Evolutionary conservation across 192 early-diverging fungal genomes (phyloP), one percentile per base, ranked within the genome.

Genomic region (Coemansia sp.): DNA sequence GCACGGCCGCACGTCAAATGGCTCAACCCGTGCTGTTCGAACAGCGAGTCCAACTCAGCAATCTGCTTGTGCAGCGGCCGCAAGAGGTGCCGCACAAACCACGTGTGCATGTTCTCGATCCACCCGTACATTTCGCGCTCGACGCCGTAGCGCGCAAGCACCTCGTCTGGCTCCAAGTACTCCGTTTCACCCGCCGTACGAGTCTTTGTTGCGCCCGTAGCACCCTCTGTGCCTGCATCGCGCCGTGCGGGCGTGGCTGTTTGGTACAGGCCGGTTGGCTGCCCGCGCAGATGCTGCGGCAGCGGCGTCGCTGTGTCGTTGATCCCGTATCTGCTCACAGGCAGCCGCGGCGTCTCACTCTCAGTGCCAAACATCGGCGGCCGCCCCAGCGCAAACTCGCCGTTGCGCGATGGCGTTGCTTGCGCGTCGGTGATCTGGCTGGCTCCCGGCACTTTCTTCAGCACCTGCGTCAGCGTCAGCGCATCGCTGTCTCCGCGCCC

Each of bases 41-140:
- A 73, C 27, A 75, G 56, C 9, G 47, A 57, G 27, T 83, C 81
- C 27, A 83, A 64, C 51, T 75, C 70, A 38, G 69, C 65, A 38
- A 83, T 73, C 59, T 73, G 76, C 65, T 69, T 69, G 57, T 59
- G 54, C 29, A 83, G 60, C 17, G 81, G 81, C 9, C 64, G 67
- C 51, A 83, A 55, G 22, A 83, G 59, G 51, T 79, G 81, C 37
- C 70, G 70, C 23, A 74, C 73, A 67, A 79, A 78, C 81, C 81
- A 83, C 35, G 51, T 50, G 29, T 69, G 76, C 72, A 79, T 83
- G 55, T 76, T 79, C 41, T 83, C 81, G 12, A 69, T 62, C 72
- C 76, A 76, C 22, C 64, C 73, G 29, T 67, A 39, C 27, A 79
- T 64, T 1, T 75, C 70, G n/a, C 60, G 63, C 66, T 71, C 79